Evolutionary conservation across 78 protist species (phyloP), one percentile per base, ranked within the genome.

Genomic region (Guillardia theta): DNA sequence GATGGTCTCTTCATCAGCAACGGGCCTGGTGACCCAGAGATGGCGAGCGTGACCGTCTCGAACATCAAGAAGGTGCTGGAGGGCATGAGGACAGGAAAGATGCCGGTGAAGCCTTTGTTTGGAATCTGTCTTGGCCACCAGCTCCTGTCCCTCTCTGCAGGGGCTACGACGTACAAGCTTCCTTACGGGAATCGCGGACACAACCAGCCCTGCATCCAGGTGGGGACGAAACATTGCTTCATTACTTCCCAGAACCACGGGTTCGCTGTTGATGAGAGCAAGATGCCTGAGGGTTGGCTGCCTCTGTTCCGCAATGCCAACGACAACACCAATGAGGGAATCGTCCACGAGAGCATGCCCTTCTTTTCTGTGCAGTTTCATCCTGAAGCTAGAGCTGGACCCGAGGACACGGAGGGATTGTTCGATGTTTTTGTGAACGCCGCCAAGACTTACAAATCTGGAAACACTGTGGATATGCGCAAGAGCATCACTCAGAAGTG

Each of bases 111-210:
- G 45, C 97, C 98, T 58, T 80, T 97, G 22, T 96, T 96, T 46
- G 98, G 99, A 48, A 98, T 98, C 92, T 98, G 99, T 94, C 97
- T 98, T 62, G 99, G 99, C 18, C 98, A 98, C 96, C 92, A 87
- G 92, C 92, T 87, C 43, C 64, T 88, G 48, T 27, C 93, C 53
- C 64, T 88, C 53, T 39, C 93, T 0, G 21, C 87, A 5, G 98
- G 99, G n/a, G 98, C 96, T 46, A 88, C 8, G 64, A 96, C 98
- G 24, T 95, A 93, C 97, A 98, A 98, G 97, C 94, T 99, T 97
- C 96, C 96, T 64, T 98, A 96, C 88, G 99, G 99, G 92, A 98
- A 98, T 94, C 97, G 99, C 77, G 99, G 99, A 37, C 96, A 96
- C 93, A 99, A 99, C 97, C 98, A 97, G 93, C 99, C 99, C 44